These are phyloP conservation scores for Vinca major DNA, from an alignment of 305 asterid genomes.

Conservation along the genomic window DNA sequence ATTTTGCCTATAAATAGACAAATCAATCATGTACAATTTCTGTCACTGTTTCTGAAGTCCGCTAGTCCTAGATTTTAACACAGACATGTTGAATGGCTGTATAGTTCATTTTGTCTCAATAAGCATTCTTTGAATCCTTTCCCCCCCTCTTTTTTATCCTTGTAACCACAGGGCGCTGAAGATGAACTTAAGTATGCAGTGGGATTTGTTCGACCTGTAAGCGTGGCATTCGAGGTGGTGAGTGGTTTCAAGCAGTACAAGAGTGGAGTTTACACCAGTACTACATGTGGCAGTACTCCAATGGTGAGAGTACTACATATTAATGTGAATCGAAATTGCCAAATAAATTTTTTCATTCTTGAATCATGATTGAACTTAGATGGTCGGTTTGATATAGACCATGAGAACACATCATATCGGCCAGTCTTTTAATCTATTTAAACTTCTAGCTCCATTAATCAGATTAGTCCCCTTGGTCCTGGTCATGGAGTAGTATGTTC, in stretches of 20 bases:
- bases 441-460: neutral
- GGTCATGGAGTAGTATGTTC: neutral
- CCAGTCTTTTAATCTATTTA: neutral
- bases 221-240: constrained; percentile 86
- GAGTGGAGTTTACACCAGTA: constrained; percentile 69
- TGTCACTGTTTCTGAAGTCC: neutral
- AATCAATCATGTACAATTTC: neutral
- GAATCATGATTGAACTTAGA: neutral
- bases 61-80: neutral
- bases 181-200: constrained; percentile 85
- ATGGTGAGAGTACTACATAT: constrained; percentile 40
- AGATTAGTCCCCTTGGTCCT: neutral
- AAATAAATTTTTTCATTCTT: neutral
- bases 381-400: neutral
- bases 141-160: neutral
- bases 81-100: neutral
- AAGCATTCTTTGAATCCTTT: neutral
- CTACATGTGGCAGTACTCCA: constrained; percentile 56
- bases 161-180: constrained; percentile 65
- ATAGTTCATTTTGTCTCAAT: neutral
- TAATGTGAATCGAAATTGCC: neutral
- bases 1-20: neutral
- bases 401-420: neutral
- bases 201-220: constrained; percentile 71
- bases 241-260: constrained; percentile 45